These are phyloP conservation scores for Platanthera zijinensis DNA, from an alignment of 106 monocot genomes.

Conservation along the genomic window DNA sequence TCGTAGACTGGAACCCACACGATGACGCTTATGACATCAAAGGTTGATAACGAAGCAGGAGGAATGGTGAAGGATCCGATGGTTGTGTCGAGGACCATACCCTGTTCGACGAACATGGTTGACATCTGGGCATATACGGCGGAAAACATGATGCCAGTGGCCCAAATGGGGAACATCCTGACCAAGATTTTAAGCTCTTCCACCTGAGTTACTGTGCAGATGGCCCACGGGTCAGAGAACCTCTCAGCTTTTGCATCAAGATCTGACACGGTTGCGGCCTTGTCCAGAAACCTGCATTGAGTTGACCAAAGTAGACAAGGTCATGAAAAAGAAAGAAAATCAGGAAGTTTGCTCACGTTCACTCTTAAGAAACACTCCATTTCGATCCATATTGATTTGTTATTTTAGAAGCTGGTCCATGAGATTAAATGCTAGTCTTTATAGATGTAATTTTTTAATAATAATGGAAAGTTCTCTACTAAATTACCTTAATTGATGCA, in stretches of 20 bases:
- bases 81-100: conserved; percentile 45
- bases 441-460: too few relatives aligned
- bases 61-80: conserved; percentile 45
- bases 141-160: conserved; percentile 40
- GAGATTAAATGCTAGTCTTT: too few relatives aligned
- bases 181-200: conserved; percentile 65
- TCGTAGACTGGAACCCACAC: conserved; percentile 60
- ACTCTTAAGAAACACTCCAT: too few relatives aligned
- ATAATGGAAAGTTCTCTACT: too few relatives aligned
- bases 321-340: not conserved
- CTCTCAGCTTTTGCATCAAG: conserved; percentile 17
- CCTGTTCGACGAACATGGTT: conserved; percentile 65
- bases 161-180: conserved; percentile 64
- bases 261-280: conserved; percentile 34
- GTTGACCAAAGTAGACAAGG: not conserved
- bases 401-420: too few relatives aligned
- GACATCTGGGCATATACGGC: conserved; percentile 49
- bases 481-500: too few relatives aligned
- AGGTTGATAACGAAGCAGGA: conserved; percentile 55
- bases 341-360: too few relatives aligned
- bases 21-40: conserved; percentile 48
- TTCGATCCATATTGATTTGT: too few relatives aligned
- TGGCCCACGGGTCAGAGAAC: conserved; percentile 41
- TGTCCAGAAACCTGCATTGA: conserved; percentile 39
- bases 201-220: conserved; percentile 65